Conservation (phyloP, 495 filamentous ascomycete genomes). For the Penicillium simplicissimum region DNA sequence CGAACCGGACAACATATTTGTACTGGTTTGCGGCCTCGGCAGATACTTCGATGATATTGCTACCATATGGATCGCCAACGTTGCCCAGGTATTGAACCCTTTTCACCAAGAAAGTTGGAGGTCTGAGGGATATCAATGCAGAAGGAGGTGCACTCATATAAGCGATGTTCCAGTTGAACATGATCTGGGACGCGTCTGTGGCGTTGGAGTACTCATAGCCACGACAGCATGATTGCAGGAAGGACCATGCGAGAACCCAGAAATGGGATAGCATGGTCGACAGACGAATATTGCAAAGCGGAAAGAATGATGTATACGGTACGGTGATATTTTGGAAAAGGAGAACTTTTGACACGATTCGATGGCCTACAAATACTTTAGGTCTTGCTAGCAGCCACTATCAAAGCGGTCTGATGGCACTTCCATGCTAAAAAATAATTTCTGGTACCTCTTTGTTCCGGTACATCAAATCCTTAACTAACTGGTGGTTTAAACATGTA, state of each 20-base stretch:
- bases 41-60: conserved; percentile 4
- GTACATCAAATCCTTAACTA: background rate
- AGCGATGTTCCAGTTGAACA: background rate
- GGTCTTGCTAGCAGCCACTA: background rate
- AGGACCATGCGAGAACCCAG: conserved; percentile 1
- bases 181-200: background rate
- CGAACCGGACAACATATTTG: conserved; percentile 4
- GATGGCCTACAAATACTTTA: background rate
- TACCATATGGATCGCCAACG: background rate
- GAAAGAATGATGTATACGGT: background rate
- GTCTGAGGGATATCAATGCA: background rate
- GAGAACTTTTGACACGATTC: background rate
- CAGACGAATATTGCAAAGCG: background rate
- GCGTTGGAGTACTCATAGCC: background rate
- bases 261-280: background rate
- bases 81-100: background rate
- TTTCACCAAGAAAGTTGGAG: background rate
- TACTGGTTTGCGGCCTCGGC: background rate
- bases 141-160: background rate
- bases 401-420: too few relatives aligned
- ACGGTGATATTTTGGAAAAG: background rate
- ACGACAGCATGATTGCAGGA: background rate
- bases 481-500: background rate
- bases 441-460: background rate
- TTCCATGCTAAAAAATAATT: background rate